These are phyloP conservation scores for Heritiera fomes DNA, from an alignment of 345 rosid species.

Conservation along the genomic window DNA sequence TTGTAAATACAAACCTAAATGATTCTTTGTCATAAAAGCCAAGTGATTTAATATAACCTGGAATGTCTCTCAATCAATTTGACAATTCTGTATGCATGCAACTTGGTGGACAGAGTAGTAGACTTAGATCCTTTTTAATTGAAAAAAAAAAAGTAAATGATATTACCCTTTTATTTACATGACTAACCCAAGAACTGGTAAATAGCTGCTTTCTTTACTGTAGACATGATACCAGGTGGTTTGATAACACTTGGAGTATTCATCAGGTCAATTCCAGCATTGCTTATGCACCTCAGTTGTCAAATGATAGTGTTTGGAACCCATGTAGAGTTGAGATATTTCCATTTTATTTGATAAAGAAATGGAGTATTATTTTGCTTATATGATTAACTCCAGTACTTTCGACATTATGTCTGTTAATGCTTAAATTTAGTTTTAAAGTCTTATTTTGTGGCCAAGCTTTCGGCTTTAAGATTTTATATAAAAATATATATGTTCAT, in stretches of 20 bases:
- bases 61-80: neutral
- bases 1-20: neutral
- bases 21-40: neutral
- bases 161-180: neutral
- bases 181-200: neutral
- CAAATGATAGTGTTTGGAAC: neutral
- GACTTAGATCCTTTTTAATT: neutral
- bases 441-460: neutral
- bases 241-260: neutral
- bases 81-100: neutral
- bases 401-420: neutral
- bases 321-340: neutral
- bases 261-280: neutral
- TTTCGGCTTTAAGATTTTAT: neutral
- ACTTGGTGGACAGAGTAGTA: neutral
- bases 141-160: neutral
- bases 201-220: neutral
- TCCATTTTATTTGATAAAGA: neutral
- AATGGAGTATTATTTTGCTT: neutral
- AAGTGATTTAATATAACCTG: neutral
- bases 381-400: neutral
- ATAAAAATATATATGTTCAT: conserved; percentile 10
- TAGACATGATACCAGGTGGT: neutral
- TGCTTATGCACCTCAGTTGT: neutral
- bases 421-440: neutral